Evolutionary conservation across 345 rosid genomes (phyloP).

Genomic region (Gossypium sturtianum): DNA sequence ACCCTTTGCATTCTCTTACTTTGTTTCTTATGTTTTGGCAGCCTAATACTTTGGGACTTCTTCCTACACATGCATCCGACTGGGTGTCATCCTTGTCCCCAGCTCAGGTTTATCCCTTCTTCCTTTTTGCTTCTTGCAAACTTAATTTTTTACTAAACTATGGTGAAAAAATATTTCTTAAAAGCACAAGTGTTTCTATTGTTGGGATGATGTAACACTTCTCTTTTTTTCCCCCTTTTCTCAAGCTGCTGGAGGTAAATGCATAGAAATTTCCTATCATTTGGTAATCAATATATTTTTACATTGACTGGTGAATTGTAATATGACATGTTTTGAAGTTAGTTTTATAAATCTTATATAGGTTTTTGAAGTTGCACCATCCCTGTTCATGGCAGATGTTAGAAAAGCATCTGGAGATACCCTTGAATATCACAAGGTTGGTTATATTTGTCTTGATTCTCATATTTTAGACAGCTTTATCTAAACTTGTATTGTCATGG

Average conservation of each 20-base stretch:
- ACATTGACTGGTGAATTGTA: not conserved
- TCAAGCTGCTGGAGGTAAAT: no score
- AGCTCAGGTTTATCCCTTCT: conserved; percentile 56
- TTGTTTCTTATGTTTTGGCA: conserved; percentile 32
- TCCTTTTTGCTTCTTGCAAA: not conserved
- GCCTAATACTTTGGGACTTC: conserved; percentile 96
- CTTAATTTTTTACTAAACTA: not conserved
- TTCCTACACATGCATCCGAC: conserved; percentile 97
- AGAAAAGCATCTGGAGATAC: conserved; percentile 90
- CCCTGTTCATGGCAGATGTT: conserved; percentile 87
- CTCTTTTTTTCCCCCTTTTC: no score
- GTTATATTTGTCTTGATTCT: not conserved
- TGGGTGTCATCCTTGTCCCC: conserved; percentile 98
- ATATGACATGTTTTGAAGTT: not conserved
- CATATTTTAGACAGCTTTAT: not conserved
- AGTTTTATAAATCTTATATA: conserved; percentile 13
- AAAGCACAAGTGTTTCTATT: not conserved
- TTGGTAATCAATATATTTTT: no score
- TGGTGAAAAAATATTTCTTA: no score
- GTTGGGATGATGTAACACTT: not conserved
- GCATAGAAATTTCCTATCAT: no score
- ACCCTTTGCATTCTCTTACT: not conserved
- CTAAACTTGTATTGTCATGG: not conserved
- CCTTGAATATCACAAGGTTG: conserved; percentile 86
- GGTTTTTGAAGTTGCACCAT: conserved; percentile 88